Evolutionary conservation across 768 basidiomycete genomes (phyloP).

Genomic region (Mycena metata): DNA sequence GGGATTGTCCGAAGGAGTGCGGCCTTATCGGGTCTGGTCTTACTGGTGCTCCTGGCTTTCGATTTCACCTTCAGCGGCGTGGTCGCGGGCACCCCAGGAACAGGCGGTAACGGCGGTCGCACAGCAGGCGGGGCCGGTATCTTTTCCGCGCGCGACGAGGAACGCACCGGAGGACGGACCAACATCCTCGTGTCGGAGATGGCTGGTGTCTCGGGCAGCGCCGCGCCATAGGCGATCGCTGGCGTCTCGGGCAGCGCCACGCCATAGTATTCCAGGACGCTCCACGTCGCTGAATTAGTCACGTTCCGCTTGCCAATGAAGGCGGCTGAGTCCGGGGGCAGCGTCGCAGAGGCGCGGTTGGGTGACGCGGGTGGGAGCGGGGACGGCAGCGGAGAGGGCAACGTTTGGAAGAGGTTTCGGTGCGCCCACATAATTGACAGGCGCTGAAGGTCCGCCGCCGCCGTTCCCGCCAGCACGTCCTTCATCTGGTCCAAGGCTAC

Average conservation of each 20-base stretch:
- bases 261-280: slow-evolving; percentile 28
- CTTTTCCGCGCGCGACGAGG: too few relatives aligned
- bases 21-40: too few relatives aligned
- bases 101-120: too few relatives aligned
- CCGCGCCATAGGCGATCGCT: slow-evolving; percentile 22
- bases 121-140: too few relatives aligned
- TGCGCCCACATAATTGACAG: slow-evolving; percentile 19
- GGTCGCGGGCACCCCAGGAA: too few relatives aligned
- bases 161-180: neutral
- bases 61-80: too few relatives aligned
- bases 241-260: slow-evolving; percentile 16
- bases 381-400: slow-evolving; percentile 1
- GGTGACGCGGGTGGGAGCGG: neutral
- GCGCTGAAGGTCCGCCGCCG: neutral
- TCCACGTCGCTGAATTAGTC: slow-evolving; percentile 21
- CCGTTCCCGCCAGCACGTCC: too few relatives aligned
- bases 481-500: neutral
- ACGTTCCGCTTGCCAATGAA: neutral
- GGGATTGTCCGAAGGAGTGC: too few relatives aligned
- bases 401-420: slow-evolving; percentile 19
- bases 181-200: neutral
- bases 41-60: too few relatives aligned
- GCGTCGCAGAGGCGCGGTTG: neutral
- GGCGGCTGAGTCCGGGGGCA: neutral
- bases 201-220: slow-evolving; percentile 14